phyloP scores from a whole-genome alignment of 805 yeast genomes.

The Sugiyamaella smithiae region DNA sequence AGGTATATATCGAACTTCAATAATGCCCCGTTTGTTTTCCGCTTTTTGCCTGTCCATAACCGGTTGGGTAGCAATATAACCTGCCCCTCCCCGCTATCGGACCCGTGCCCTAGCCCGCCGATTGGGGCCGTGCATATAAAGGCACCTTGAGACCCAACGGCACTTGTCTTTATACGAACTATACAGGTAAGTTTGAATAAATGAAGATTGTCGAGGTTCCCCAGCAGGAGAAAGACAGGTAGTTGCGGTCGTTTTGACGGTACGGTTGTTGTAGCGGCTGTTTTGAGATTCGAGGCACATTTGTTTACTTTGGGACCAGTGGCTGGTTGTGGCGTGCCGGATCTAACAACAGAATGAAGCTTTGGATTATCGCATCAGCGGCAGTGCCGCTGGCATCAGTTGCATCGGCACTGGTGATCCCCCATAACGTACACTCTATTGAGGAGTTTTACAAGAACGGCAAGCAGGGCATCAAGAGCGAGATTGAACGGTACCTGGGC shows the following conservation, averaged over 20 bases:
- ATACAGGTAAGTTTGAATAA: conserved; percentile 4
- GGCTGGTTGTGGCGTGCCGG: not conserved
- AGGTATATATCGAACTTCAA: not conserved
- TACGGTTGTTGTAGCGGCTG: too few relatives aligned
- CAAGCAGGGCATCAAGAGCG: not conserved
- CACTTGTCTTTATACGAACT: conserved; percentile 3
- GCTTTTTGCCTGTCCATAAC: not conserved
- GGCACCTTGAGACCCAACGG: not conserved
- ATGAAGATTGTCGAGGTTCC: too few relatives aligned
- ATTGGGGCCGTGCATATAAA: conserved; percentile 7
- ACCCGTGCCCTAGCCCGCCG: conserved; percentile 6
- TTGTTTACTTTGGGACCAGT: too few relatives aligned
- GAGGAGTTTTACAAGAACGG: conserved; percentile 34
- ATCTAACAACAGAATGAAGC: conserved; percentile 21
- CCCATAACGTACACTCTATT: conserved; percentile 45
- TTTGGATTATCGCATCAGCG: conserved; percentile 21
- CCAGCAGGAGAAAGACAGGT: too few relatives aligned
- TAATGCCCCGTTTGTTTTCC: not conserved
- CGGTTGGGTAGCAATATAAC: not conserved
- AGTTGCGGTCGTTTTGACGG: too few relatives aligned
- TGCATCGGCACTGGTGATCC: conserved; percentile 60
- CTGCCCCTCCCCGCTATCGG: conserved; percentile 6
- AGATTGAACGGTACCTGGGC: conserved; percentile 3
- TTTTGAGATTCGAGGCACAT: too few relatives aligned
- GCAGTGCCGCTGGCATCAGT: conserved; percentile 34